Evolutionary conservation across 1,284 basidiomycete genomes (phyloP).

Genomic region (Puccinia polysora): DNA sequence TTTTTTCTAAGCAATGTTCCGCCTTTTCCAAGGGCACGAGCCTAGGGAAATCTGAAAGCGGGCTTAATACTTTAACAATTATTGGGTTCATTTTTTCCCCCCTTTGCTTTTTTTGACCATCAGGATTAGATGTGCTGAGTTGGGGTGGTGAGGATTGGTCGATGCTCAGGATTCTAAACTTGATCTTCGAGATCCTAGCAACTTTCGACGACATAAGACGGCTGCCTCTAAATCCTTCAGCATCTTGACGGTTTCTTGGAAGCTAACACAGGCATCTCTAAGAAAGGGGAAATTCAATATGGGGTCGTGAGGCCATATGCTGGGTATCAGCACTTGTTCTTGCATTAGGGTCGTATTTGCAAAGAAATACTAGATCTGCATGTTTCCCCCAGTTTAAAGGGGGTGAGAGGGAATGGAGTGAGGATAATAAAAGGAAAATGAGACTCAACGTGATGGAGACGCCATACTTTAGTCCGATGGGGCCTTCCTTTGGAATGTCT

Average conservation of each 20-base stretch:
- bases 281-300: neutral
- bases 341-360: no score
- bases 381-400: no score
- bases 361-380: no score
- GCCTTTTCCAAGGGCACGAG: no score
- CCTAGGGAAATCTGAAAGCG: no score
- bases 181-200: conserved; percentile 9
- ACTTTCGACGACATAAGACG: conserved; percentile 10
- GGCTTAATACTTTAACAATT: no score
- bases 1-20: no score
- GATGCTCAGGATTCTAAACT: neutral
- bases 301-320: neutral
- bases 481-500: conserved; percentile 52
- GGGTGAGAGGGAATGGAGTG: no score
- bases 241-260: conserved; percentile 65
- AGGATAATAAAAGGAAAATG: conserved; percentile 46
- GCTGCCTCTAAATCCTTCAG: conserved; percentile 53
- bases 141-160: neutral
- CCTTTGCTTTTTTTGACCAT: no score
- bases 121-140: no score
- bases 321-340: conserved; percentile 67
- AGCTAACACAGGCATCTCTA: conserved; percentile 73
- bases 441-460: conserved; percentile 50
- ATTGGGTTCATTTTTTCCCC: no score
- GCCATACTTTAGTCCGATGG: conserved; percentile 51